phyloP scores from a whole-genome alignment of 2,329 filamentous ascomycete genomes.

The Lasiodiplodia sp. region DNA sequence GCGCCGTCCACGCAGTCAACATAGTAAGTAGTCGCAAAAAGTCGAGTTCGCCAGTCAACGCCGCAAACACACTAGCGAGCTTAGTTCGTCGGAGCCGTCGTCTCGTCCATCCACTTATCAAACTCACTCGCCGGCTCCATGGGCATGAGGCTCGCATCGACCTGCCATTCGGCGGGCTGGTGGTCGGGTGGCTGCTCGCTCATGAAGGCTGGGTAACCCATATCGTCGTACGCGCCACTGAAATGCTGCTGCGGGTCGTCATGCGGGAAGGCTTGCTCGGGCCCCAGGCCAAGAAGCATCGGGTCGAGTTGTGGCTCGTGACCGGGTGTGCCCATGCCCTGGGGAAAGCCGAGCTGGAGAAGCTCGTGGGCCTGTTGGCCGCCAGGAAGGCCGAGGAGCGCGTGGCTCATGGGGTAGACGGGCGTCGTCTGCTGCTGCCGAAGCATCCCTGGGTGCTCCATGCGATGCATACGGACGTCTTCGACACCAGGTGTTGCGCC shows the following conservation, averaged over 20 bases:
- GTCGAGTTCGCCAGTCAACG: background rate
- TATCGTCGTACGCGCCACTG: background rate
- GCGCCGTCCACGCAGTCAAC: background rate
- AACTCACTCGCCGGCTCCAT: conserved; percentile 54
- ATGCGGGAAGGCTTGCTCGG: conserved; percentile 12
- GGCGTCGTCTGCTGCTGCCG: conserved; percentile 15
- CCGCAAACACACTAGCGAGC: background rate
- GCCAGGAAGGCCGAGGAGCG: conserved; percentile 48
- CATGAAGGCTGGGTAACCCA: background rate
- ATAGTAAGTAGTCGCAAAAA: too few relatives aligned
- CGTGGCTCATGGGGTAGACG: conserved; percentile 34
- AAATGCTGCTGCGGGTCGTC: conserved; percentile 7
- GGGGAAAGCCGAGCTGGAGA: conserved; percentile 38
- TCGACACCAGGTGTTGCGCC: conserved; percentile 42
- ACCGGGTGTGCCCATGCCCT: background rate
- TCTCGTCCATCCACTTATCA: conserved; percentile 54
- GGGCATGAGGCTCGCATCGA: conserved; percentile 44
- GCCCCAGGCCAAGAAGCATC: conserved; percentile 47
- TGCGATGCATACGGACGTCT: conserved; percentile 53
- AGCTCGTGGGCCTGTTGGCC: conserved; percentile 49
- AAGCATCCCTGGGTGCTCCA: conserved; percentile 34
- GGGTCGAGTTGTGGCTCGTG: conserved; percentile 44
- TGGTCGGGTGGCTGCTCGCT: conserved; percentile 7
- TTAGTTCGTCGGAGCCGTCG: conserved; percentile 16
- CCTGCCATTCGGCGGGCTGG: conserved; percentile 45